Evolutionary conservation across 257 asterid genomes (phyloP).

Genomic region (Phtheirospermum japonicum): DNA sequence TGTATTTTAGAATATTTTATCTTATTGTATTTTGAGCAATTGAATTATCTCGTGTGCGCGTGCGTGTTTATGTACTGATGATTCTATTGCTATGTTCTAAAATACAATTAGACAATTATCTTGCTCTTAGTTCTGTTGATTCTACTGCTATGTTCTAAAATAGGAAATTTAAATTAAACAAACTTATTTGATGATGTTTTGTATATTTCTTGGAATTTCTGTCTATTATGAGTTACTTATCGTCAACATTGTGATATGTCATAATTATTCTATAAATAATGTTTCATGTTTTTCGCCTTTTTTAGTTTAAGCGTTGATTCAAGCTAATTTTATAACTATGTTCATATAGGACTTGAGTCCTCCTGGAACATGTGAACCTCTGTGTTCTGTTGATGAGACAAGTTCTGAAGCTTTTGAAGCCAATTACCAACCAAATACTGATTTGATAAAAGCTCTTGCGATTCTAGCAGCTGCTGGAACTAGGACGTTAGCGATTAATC

Average conservation of each 20-base stretch:
- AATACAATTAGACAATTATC: too few relatives aligned
- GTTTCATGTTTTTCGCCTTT: not conserved
- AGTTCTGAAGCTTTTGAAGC: slow-evolving; percentile 72
- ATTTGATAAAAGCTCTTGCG: slow-evolving; percentile 82
- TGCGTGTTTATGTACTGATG: too few relatives aligned
- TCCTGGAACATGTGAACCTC: slow-evolving; percentile 87
- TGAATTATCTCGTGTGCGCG: too few relatives aligned
- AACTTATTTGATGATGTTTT: slow-evolving; percentile 13
- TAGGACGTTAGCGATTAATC: slow-evolving; percentile 84
- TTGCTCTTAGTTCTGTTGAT: too few relatives aligned
- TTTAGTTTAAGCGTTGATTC: slow-evolving; percentile 12
- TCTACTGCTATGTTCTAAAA: too few relatives aligned
- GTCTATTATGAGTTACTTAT: not conserved
- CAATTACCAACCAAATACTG: slow-evolving; percentile 77
- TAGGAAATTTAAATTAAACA: not conserved
- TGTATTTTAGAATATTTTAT: too few relatives aligned
- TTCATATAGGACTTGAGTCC: slow-evolving; percentile 43
- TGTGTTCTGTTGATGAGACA: slow-evolving; percentile 84
- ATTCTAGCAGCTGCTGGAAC: slow-evolving; percentile 77
- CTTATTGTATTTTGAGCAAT: too few relatives aligned
- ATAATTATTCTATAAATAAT: not conserved
- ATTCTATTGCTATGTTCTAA: too few relatives aligned
- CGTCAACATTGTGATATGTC: slow-evolving; percentile 16
- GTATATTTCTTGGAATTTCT: too few relatives aligned
- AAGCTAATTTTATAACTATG: slow-evolving; percentile 7